Evolutionary conservation across 2,329 filamentous ascomycete genomes (phyloP).

Genomic region (Orbilia oligospora): DNA sequence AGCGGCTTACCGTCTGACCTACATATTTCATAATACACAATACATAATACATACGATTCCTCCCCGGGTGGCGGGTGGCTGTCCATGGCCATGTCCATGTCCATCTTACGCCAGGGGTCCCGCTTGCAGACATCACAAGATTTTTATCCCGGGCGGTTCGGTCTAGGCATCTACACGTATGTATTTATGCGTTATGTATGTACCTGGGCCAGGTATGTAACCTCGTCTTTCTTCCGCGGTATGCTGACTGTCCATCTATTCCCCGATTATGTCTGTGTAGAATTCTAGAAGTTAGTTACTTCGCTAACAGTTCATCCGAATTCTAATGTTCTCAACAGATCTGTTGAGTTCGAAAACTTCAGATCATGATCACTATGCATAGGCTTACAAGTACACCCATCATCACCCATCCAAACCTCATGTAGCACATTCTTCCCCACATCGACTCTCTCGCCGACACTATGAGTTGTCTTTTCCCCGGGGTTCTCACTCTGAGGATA

Average conservation of each 20-base stretch:
- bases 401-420: conserved; percentile 78
- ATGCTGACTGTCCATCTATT: background rate
- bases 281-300: background rate
- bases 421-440: conserved; percentile 76
- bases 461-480: conserved; percentile 73
- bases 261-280: conserved; percentile 5
- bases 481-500: conserved; percentile 75
- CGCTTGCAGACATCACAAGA: background rate
- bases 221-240: background rate
- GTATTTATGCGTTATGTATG: too few species aligned
- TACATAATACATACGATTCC: too few species aligned
- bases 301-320: too few species aligned
- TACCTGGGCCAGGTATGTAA: too few species aligned
- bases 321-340: too few species aligned
- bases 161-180: background rate
- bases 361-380: too few species aligned
- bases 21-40: background rate
- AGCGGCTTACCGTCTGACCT: conserved; percentile 11
- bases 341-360: too few species aligned
- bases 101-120: background rate
- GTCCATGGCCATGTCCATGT: too few species aligned
- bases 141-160: background rate
- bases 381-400: conserved; percentile 76
- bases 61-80: too few species aligned
- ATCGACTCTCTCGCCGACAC: conserved; percentile 75